Evolutionary conservation across 768 basidiomycete genomes (phyloP).

Genomic region (Mycena crocata): DNA sequence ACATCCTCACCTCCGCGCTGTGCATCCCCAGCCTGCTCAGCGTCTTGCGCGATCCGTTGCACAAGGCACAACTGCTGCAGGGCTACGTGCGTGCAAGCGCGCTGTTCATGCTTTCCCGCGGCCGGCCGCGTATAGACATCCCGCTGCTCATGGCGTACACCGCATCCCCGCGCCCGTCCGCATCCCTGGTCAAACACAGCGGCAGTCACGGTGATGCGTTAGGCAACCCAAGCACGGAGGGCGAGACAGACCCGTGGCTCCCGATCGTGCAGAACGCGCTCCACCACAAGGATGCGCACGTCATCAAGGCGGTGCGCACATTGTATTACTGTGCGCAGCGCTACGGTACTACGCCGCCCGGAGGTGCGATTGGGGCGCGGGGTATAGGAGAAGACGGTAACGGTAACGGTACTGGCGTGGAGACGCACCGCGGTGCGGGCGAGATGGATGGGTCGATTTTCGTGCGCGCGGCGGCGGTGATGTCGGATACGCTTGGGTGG

Average conservation of each 20-base stretch:
- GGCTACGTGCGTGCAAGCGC: constrained; percentile 46
- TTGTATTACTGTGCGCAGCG: constrained; percentile 49
- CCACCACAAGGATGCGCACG: constrained; percentile 55
- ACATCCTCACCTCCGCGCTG: constrained; percentile 52
- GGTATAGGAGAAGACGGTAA: too few relatives aligned
- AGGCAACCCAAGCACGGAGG: constrained; percentile 38
- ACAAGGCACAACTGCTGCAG: constrained; percentile 48
- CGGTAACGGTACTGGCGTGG: too few relatives aligned
- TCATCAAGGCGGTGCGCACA: constrained; percentile 49
- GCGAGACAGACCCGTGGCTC: constrained; percentile 52
- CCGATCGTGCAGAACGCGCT: constrained; percentile 46
- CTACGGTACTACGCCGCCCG: constrained; percentile 44
- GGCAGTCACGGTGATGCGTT: constrained; percentile 29
- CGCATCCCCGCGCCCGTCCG: constrained; percentile 45
- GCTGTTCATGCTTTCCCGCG: constrained; percentile 47
- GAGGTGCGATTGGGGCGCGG: constrained; percentile 46
- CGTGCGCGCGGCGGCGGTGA: constrained; percentile 56
- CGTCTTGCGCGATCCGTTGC: constrained; percentile 32
- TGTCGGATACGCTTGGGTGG: constrained; percentile 56
- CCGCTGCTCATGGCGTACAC: constrained; percentile 52
- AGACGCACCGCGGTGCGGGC: constrained; percentile 48
- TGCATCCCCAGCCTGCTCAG: constrained; percentile 52
- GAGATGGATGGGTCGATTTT: constrained; percentile 56
- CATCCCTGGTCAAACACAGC: not conserved
- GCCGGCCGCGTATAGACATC: constrained; percentile 54